Percentiles rank a stretch among this genome's conserved stretches.
Evolutionary conservation across 345 rosid genomes (phyloP).

Genomic region (Murraya koenigii): DNA sequence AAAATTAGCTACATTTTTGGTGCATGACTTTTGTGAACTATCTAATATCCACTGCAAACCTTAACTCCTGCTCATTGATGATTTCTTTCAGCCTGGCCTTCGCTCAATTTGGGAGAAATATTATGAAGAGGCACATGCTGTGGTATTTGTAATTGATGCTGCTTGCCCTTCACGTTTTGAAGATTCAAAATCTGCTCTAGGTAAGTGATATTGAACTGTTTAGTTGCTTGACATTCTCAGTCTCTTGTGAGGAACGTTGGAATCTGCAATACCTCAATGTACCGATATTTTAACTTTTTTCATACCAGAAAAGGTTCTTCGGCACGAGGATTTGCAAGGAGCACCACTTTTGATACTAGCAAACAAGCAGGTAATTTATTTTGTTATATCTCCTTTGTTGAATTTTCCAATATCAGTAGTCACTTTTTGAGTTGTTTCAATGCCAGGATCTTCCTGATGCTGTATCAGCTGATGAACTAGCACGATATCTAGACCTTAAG

Average conservation of each 20-base stretch:
- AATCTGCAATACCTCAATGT: neutral
- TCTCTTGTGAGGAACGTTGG: constrained; percentile 1
- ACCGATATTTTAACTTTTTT: constrained; percentile 11
- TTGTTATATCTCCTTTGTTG: neutral
- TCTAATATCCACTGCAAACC: neutral
- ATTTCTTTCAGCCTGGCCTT: constrained; percentile 73
- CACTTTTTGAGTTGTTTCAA: neutral
- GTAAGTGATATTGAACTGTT: constrained; percentile 28
- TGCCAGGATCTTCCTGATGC: constrained; percentile 91
- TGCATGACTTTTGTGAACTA: neutral
- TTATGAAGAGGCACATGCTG: constrained; percentile 97
- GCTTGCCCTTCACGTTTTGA: constrained; percentile 91
- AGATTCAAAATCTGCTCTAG: constrained; percentile 92
- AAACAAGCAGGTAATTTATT: constrained; percentile 73
- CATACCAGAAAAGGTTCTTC: constrained; percentile 76
- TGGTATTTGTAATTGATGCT: constrained; percentile 88
- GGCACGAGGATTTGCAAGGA: constrained; percentile 94
- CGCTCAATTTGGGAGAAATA: constrained; percentile 99
- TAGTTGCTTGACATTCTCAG: neutral
- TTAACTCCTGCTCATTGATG: constrained; percentile 12
- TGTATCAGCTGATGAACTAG: constrained; percentile 81
- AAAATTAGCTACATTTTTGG: neutral
- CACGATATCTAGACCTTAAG: constrained; percentile 81
- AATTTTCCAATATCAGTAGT: neutral
- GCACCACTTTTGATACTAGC: constrained; percentile 93